Conservation (phyloP, 2,329 filamentous ascomycete species). For the Pseudocercospora fuligena region DNA sequence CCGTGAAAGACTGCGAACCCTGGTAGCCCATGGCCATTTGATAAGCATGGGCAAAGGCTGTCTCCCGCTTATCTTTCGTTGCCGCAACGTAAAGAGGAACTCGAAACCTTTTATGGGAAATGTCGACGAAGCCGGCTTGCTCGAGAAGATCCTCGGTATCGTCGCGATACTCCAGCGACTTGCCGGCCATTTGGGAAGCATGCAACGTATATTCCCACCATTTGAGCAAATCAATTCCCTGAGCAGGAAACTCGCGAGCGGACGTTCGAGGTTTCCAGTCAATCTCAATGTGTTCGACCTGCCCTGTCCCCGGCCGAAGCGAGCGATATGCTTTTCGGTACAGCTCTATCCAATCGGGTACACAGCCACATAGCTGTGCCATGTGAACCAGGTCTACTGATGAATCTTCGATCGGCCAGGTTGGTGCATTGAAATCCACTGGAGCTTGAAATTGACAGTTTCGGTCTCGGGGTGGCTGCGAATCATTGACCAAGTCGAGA, state of each 20-base stretch:
- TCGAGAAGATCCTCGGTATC: constrained; percentile 66
- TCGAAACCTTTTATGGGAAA: constrained; percentile 68
- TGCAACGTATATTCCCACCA: constrained; percentile 74
- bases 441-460: constrained; percentile 29
- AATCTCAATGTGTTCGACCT: constrained; percentile 87
- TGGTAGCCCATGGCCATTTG: constrained; percentile 68
- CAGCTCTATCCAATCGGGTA: constrained; percentile 74
- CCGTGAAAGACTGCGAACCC: constrained; percentile 33
- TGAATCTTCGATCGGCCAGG: constrained; percentile 70
- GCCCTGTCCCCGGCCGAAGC: constrained; percentile 74
- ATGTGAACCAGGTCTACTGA: constrained; percentile 85
- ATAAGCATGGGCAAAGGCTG: constrained; percentile 79
- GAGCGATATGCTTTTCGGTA: constrained; percentile 72
- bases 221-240: constrained; percentile 61
- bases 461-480: constrained; percentile 14
- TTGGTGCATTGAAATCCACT: constrained; percentile 77
- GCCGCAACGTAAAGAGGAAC: constrained; percentile 68
- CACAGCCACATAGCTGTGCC: constrained; percentile 77
- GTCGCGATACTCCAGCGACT: constrained; percentile 69
- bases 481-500: constrained; percentile 33
- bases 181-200: constrained; percentile 68
- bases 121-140: constrained; percentile 77
- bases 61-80: constrained; percentile 64
- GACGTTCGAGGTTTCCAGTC: constrained; percentile 76
- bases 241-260: constrained; percentile 54